A percentile compares a stretch with the other conserved stretches of the same genome.
Evolutionary conservation across 305 asterid genomes (phyloP).

Genomic region (Fraxinus latifolia): DNA sequence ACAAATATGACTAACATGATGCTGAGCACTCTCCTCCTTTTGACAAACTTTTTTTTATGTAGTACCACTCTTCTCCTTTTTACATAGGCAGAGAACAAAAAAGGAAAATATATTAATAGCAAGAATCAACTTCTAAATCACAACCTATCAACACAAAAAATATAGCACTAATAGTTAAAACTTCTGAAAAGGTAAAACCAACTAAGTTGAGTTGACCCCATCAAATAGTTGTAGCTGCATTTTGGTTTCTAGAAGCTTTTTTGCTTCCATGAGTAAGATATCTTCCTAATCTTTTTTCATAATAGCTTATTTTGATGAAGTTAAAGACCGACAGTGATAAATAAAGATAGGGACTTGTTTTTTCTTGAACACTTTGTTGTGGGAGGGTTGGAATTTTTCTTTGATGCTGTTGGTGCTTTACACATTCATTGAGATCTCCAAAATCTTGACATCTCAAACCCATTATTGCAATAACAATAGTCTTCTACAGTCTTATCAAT

Average conservation of each 20-base stretch:
- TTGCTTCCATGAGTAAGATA: conserved; percentile 19
- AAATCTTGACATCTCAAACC: conserved; percentile 74
- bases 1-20: conserved; percentile 72
- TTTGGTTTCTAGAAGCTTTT: conserved; percentile 43
- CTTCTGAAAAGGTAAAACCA: conserved; percentile 23
- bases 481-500: conserved; percentile 75
- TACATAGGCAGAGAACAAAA: neutral
- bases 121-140: conserved; percentile 24
- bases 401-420: neutral
- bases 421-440: conserved; percentile 59
- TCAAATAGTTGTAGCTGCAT: conserved; percentile 25
- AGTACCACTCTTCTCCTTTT: neutral
- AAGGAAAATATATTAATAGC: neutral
- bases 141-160: conserved; percentile 15
- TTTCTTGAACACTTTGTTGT: neutral
- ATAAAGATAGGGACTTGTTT: neutral
- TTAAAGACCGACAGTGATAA: conserved; percentile 17
- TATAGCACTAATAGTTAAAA: neutral
- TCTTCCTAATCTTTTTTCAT: neutral
- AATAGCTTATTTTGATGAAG: neutral
- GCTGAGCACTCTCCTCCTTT: too few relatives aligned
- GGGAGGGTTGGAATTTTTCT: neutral
- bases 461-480: conserved; percentile 69
- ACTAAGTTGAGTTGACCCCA: conserved; percentile 17
- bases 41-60: too few relatives aligned